phyloP scores from a whole-genome alignment of 345 rosid species.

The Noccaea bulbosa region DNA sequence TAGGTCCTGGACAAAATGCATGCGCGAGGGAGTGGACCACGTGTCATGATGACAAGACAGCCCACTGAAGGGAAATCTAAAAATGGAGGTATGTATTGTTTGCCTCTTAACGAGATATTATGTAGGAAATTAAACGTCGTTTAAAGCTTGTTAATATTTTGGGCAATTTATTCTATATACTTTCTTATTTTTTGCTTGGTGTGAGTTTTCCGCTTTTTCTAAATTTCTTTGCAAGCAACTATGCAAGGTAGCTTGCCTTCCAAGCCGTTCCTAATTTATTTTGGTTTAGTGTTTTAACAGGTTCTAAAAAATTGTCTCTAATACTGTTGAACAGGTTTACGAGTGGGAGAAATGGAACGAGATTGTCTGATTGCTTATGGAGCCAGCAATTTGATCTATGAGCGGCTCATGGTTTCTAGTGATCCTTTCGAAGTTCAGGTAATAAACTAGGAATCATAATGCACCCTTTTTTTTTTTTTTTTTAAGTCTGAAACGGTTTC shows the following conservation, averaged over 20 bases:
- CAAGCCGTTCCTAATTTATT: too few relatives aligned
- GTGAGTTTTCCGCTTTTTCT: too few relatives aligned
- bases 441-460: background rate
- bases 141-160: too few relatives aligned
- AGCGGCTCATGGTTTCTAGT: conserved; percentile 91
- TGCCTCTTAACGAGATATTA: too few relatives aligned
- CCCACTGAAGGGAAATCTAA: conserved; percentile 97
- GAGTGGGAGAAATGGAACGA: conserved; percentile 99
- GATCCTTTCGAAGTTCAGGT: conserved; percentile 99
- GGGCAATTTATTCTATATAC: too few relatives aligned
- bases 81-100: conserved; percentile 93
- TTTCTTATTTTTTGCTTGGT: too few relatives aligned
- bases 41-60: conserved; percentile 87
- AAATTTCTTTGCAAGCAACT: too few relatives aligned
- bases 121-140: too few relatives aligned
- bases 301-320: background rate
- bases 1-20: conserved; percentile 95
- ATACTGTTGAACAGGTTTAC: conserved; percentile 58
- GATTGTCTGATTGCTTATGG: conserved; percentile 98
- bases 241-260: too few relatives aligned
- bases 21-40: conserved; percentile 95
- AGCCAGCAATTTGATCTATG: conserved; percentile 86
- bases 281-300: too few relatives aligned
- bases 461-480: background rate
- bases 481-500: background rate